These are phyloP conservation scores for Hemileia vastatrix DNA, from an alignment of 1,284 basidiomycete genomes.

Conservation along the genomic window DNA sequence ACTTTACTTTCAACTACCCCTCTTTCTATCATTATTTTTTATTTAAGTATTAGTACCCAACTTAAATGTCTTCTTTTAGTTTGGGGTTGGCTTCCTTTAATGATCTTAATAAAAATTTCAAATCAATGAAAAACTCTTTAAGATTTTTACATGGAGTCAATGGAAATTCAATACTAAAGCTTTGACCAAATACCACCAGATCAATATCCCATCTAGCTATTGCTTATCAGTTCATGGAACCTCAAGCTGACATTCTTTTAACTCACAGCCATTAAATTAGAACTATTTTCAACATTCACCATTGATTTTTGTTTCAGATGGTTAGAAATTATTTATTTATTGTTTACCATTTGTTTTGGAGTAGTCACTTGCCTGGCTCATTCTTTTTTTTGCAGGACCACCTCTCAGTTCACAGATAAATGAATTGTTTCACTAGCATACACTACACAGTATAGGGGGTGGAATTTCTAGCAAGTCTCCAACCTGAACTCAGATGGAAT, in stretches of 20 bases:
- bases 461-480: no score
- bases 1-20: no score
- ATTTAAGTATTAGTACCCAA: neutral
- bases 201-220: neutral
- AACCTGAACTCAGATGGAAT: no score
- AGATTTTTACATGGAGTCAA: conserved; percentile 21
- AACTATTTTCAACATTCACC: conserved; percentile 10
- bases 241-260: no score
- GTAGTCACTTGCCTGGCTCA: no score
- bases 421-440: conserved; percentile 4
- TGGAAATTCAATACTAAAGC: conserved; percentile 12
- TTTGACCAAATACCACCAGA: conserved; percentile 13
- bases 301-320: conserved; percentile 13
- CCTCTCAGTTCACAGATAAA: conserved; percentile 2
- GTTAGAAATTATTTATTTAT: neutral
- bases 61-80: neutral
- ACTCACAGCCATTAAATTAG: conserved; percentile 13
- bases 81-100: neutral
- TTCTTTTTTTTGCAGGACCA: neutral
- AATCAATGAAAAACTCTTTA: neutral
- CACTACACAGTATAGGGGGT: no score
- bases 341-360: neutral
- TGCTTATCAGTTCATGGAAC: no score
- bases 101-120: neutral
- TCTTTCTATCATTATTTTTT: no score